Evolutionary conservation across 2,329 filamentous ascomycete genomes (phyloP), one percentile per base, ranked within the genome.

Genomic region (Aspergillus flavus): DNA sequence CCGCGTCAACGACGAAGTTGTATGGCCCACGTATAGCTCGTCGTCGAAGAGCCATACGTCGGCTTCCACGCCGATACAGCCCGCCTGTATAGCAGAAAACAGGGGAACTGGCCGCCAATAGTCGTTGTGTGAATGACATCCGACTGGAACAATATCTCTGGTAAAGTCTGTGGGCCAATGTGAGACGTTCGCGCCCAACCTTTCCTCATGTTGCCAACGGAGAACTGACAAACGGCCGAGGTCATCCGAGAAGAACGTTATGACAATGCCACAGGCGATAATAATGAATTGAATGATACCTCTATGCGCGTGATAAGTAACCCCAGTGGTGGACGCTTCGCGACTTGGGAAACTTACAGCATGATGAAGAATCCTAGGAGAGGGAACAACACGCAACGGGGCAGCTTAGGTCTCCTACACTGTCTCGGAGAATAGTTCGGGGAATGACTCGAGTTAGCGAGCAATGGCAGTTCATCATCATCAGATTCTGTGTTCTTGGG

Each of bases 91-190:
- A 12, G 85, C 85, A n/a, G 84, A 84, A 69, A 81, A 86, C 0
- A 87, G 77, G 0, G 85, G 85, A 0, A 85, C 78, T 2, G 76
- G 77, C 10, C 84, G 82, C 84, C 84, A 86, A 72, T 87, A 87
- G 71, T 87, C 85, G 68, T 87, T 87, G 68, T 87, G 85, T 3
- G 84, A 86, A 67, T 87, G 85, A 63, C 84, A 86, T 36, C 76
- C 78, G 14, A 84, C 80, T 0, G 85, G 83, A 1, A 75, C 71
- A 36, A 85, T 80, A 62, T 83, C 82, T 26, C 78, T 79, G 4
- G 83, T 85, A 65, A 82, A 77, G 68, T 85, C 83, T 1, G 82
- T 79, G 0, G 83, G 80, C 79, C 78, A 82, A 61, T 71, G 75
- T 12, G 61, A 65, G 9, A 78, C 71, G 30, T 80, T 79, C 61